Base-by-base conservation (phyloP, 129 eudicot species). In the Erigeron canadensis region DNA sequence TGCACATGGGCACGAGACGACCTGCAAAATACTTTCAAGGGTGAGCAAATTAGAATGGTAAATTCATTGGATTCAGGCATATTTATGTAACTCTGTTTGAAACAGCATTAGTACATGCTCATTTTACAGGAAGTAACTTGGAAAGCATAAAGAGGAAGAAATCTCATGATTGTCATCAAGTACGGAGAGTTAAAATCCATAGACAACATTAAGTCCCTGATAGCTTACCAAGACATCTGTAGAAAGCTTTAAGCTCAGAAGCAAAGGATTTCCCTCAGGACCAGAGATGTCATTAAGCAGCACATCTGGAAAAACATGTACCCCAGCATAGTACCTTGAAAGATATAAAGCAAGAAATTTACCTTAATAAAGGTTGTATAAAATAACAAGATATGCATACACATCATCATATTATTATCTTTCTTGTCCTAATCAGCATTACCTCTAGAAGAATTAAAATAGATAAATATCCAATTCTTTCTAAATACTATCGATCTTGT, bases 1-100 rank as follows among this genome's bases (percentile, higher is more conserved):
- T 73, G 98, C 98, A 85, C 96, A 93, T 28, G 98, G 98, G 82
- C 96, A 93, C 77, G 98, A 93, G 53, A 93, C 98, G 28, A 93
- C 98, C 98, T 93, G 88, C 38, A 61, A 72, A 44, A 75, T 4
- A 65, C 18, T 55, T 21, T 53, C 7, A 23, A 67, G 8, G 8
- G 53, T 45, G 44, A 63, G 65, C 63, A 71, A 65, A 50, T 28
- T 38, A 51, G 16, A 39, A 23, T 34, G 56, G 16, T 10, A 12
- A 54, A 57, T 45, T 56, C n/a, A n/a, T n/a, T n/a, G n/a, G n/a
- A n/a, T 11, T 50, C 41, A 47, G 64, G 34, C 38, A 67, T 12
- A 23, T 28, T 2, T 23, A 41, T 37, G 18, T 19, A 46, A 69
- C 34, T 17, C 54, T 65, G n/a, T 57, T 37, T 62, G 16, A 43